Conservation (phyloP, 2,329 filamentous ascomycete species). For the Penicillium digitatum region DNA sequence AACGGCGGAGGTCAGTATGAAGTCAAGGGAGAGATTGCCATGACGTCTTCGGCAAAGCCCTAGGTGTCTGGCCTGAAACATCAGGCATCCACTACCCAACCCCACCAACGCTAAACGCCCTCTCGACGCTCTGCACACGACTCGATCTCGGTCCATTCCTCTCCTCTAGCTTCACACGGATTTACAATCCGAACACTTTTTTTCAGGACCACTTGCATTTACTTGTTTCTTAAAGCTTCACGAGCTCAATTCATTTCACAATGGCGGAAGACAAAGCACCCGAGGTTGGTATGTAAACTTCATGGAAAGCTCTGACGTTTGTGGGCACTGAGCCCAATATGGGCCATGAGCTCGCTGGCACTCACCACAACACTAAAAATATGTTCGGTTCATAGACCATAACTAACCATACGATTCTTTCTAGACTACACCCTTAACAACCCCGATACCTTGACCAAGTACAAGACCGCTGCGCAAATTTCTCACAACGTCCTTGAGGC, state of each 20-base stretch:
- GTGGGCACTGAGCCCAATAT: slow-evolving; percentile 26
- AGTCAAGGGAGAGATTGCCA: slow-evolving; percentile 7
- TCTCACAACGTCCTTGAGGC: slow-evolving; percentile 91
- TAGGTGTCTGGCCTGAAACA: slow-evolving; percentile 16
- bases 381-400: slow-evolving; percentile 7
- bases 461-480: slow-evolving; percentile 94
- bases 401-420: slow-evolving; percentile 13
- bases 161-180: slow-evolving; percentile 20
- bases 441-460: slow-evolving; percentile 95
- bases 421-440: slow-evolving; percentile 85
- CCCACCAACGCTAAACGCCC: slow-evolving; percentile 28
- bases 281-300: slow-evolving; percentile 41
- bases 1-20: slow-evolving; percentile 2
- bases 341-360: slow-evolving; percentile 24
- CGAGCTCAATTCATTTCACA: slow-evolving; percentile 31
- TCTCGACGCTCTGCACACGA: slow-evolving; percentile 30
- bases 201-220: slow-evolving; percentile 16
- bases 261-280: slow-evolving; percentile 39
- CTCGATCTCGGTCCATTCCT: slow-evolving; percentile 25
- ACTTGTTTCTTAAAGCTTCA: slow-evolving; percentile 18
- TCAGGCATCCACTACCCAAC: slow-evolving; percentile 20
- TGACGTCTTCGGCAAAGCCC: slow-evolving; percentile 27
- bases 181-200: slow-evolving; percentile 18
- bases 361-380: not conserved
- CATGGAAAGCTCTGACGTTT: slow-evolving; percentile 33